Evolutionary conservation across 164 flowering plant species (phyloP).

Genomic region (Brasenia schreberi): DNA sequence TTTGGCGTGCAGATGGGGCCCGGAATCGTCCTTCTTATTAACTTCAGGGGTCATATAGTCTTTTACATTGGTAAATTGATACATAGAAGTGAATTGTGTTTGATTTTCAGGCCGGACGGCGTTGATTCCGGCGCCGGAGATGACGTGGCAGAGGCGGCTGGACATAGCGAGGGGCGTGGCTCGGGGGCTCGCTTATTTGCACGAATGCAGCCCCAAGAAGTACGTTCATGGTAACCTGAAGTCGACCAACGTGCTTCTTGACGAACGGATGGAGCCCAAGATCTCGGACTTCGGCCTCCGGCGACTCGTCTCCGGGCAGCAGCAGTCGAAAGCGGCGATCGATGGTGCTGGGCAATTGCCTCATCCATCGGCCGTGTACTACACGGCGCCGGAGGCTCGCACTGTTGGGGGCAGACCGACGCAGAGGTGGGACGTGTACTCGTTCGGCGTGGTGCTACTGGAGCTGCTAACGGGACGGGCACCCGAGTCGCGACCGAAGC

Average conservation of each 20-base stretch:
- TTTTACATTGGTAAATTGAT: too few relatives aligned
- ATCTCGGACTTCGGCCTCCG: conserved; percentile 79
- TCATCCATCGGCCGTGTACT: conserved; percentile 16
- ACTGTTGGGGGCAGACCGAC: conserved; percentile 31
- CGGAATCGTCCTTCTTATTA: too few relatives aligned
- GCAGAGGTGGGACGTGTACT: conserved; percentile 80
- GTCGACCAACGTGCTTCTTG: conserved; percentile 84
- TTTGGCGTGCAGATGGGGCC: too few relatives aligned
- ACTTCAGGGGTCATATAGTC: too few relatives aligned
- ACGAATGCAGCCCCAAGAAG: conserved; percentile 65
- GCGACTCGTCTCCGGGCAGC: conserved; percentile 37
- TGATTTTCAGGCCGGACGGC: conserved; percentile 32
- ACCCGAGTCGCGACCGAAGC: conserved; percentile 30
- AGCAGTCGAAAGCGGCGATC: conserved; percentile 18
- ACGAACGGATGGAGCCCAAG: conserved; percentile 54
- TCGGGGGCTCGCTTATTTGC: conserved; percentile 69
- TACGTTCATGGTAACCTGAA: conserved; percentile 80
- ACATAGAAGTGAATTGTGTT: not conserved
- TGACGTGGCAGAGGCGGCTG: conserved; percentile 73
- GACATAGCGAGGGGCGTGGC: conserved; percentile 77
- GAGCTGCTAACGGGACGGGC: conserved; percentile 67
- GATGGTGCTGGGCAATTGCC: conserved; percentile 18
- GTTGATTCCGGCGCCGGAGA: conserved; percentile 28
- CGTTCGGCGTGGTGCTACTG: conserved; percentile 76
- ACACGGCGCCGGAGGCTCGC: conserved; percentile 75